Evolutionary conservation across 306 rosid genomes (phyloP).

Genomic region (Vicia villosa): DNA sequence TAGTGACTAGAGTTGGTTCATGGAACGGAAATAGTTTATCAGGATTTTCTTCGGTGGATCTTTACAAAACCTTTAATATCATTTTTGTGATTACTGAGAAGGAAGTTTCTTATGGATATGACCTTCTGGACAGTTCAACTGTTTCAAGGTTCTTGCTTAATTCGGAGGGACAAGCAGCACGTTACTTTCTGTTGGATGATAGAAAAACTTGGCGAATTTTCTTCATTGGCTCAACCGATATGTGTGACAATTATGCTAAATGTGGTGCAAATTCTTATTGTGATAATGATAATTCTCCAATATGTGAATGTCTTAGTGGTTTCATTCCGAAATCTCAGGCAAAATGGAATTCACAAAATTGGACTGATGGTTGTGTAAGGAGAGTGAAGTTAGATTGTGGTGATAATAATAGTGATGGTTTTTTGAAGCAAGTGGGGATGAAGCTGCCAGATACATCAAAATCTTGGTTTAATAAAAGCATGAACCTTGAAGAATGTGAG

Average conservation of each 20-base stretch:
- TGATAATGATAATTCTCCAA: neutral
- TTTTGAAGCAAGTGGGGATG: neutral
- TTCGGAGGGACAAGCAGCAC: neutral
- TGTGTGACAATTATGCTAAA: conserved; percentile 32
- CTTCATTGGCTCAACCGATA: conserved; percentile 10
- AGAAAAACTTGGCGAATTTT: conserved; percentile 17
- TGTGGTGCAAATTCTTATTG: conserved; percentile 43
- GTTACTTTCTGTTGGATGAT: conserved; percentile 4
- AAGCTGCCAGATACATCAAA: conserved; percentile 38
- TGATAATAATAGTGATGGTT: conserved; percentile 21
- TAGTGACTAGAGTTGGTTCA: conserved; percentile 26
- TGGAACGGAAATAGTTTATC: conserved; percentile 42
- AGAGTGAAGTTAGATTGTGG: conserved; percentile 27
- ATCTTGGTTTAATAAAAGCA: conserved; percentile 37
- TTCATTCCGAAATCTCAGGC: conserved; percentile 34
- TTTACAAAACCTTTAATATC: conserved; percentile 6
- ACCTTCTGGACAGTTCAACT: conserved; percentile 18
- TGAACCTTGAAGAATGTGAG: conserved; percentile 37
- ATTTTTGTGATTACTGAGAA: conserved; percentile 33
- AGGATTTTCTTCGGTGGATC: conserved; percentile 14
- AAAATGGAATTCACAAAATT: conserved; percentile 28
- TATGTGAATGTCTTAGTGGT: conserved; percentile 39
- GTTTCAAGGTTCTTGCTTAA: conserved; percentile 27
- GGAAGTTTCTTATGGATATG: conserved; percentile 38
- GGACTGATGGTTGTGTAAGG: conserved; percentile 45